These are phyloP conservation scores for Hortiboletus rubellus DNA, from an alignment of 1,284 basidiomycete genomes.

Conservation along the genomic window DNA sequence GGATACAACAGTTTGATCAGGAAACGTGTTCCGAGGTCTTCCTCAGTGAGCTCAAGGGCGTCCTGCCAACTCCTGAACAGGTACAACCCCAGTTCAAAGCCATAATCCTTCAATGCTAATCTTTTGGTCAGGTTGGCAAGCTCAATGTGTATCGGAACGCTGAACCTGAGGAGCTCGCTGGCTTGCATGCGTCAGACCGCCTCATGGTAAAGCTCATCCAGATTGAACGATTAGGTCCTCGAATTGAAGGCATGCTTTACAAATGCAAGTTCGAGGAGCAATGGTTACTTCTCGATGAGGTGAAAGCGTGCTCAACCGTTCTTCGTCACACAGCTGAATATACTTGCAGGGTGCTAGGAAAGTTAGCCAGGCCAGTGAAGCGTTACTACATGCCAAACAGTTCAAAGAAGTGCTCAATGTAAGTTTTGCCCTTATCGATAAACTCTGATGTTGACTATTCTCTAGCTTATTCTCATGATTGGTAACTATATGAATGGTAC, in stretches of 20 bases:
- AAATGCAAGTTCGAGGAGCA: conserved; percentile 84
- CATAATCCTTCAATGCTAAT: conserved; percentile 14
- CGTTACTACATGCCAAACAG: conserved; percentile 72
- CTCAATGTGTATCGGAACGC: conserved; percentile 89
- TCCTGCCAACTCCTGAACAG: conserved; percentile 88
- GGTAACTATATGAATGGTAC: conserved; percentile 99
- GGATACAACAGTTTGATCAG: conserved; percentile 83
- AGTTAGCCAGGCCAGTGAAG: conserved; percentile 76
- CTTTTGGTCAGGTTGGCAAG: conserved; percentile 70
- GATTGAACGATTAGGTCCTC: conserved; percentile 87
- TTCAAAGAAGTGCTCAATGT: conserved; percentile 90
- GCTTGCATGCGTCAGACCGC: conserved; percentile 91
- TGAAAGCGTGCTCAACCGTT: conserved; percentile 33
- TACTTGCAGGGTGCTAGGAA: conserved; percentile 70
- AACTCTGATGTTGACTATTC: conserved; percentile 16
- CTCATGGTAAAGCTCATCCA: conserved; percentile 97
- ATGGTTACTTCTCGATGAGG: conserved; percentile 71
- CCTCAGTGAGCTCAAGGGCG: conserved; percentile 81
- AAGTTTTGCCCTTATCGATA: conserved; percentile 28
- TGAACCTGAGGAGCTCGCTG: conserved; percentile 83
- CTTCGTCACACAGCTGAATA: conserved; percentile 9
- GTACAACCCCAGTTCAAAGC: conserved; percentile 39
- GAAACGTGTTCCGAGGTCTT: conserved; percentile 86
- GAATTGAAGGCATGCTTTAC: conserved; percentile 95
- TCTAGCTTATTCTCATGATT: conserved; percentile 86